Conservation (phyloP, 2,329 filamentous ascomycete species). For the Claviceps pazoutovae region DNA sequence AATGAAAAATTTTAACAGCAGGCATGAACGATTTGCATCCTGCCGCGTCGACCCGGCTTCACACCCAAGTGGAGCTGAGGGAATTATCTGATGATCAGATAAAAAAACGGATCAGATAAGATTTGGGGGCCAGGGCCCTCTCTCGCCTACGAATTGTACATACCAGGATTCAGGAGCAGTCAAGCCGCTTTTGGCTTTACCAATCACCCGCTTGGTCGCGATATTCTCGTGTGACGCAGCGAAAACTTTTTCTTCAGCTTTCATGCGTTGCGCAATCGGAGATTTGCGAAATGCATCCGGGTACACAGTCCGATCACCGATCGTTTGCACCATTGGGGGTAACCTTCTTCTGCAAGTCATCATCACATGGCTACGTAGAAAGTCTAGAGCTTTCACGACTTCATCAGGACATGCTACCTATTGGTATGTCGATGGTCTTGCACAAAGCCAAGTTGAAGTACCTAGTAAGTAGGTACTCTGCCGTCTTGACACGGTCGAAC, state of each 20-base stretch:
- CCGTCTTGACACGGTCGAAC: too few species aligned
- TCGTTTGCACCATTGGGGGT: too few species aligned
- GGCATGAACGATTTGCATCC: background rate
- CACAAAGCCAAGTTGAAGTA: too few species aligned
- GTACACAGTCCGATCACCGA: too few species aligned
- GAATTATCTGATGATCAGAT: constrained; percentile 43
- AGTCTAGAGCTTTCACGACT: too few species aligned
- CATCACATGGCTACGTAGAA: too few species aligned
- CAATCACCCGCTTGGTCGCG: background rate
- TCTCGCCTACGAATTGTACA: too few species aligned
- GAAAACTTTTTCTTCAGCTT: background rate
- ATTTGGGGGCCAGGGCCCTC: constrained; percentile 9
- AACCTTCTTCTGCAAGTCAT: too few species aligned
- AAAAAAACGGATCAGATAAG: constrained; percentile 30
- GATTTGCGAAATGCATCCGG: too few species aligned
- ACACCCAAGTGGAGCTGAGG: constrained; percentile 21
- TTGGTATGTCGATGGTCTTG: too few species aligned
- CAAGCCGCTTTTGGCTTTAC: background rate
- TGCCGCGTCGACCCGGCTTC: background rate
- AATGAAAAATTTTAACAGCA: background rate
- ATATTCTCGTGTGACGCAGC: background rate
- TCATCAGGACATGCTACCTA: too few species aligned
- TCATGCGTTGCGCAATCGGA: background rate
- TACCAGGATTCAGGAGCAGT: background rate
- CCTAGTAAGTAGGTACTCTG: too few species aligned